These are phyloP conservation scores for Porogramme epimiltina DNA, from an alignment of 1,284 basidiomycete genomes.

Conservation along the genomic window DNA sequence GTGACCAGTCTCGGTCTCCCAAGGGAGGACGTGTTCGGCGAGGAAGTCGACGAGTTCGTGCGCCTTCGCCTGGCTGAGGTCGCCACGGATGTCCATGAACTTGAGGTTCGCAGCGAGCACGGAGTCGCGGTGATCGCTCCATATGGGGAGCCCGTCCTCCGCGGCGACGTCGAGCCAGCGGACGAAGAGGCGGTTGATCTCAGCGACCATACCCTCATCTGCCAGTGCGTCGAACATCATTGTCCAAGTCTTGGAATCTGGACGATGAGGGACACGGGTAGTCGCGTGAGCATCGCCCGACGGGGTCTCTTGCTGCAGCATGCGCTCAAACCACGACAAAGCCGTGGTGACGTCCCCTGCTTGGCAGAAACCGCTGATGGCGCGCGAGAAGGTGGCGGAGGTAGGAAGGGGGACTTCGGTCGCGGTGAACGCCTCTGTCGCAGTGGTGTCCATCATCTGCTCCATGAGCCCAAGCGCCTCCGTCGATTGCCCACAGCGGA, in stretches of 20 bases:
- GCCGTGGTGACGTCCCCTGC: conserved; percentile 67
- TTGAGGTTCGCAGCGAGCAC: conserved; percentile 44
- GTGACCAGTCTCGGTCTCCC: conserved; percentile 12
- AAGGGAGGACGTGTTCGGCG: conserved; percentile 22
- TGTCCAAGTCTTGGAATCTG: conserved; percentile 52
- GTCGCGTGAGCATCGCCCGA: conserved; percentile 41
- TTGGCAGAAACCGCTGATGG: conserved; percentile 70
- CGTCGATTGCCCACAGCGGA: conserved; percentile 63
- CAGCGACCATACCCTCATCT: conserved; percentile 44
- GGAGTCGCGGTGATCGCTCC: conserved; percentile 32
- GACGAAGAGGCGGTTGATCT: conserved; percentile 57
- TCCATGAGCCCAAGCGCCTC: conserved; percentile 74
- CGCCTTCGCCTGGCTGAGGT: conserved; percentile 22
- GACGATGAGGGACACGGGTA: conserved; percentile 46
- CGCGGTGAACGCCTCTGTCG: conserved; percentile 37
- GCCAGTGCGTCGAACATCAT: conserved; percentile 58
- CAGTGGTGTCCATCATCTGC: conserved; percentile 63
- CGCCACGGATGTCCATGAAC: conserved; percentile 32
- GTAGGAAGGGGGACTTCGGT: conserved; percentile 58
- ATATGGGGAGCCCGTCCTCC: conserved; percentile 39
- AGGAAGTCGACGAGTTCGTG: conserved; percentile 32
- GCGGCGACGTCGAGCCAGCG: conserved; percentile 37
- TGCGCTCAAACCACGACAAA: conserved; percentile 68
- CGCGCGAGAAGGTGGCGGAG: conserved; percentile 61
- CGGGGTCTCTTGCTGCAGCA: conserved; percentile 46